phyloP scores from a whole-genome alignment of 2,329 filamentous ascomycete species.

The Tetracladium maxilliforme region DNA sequence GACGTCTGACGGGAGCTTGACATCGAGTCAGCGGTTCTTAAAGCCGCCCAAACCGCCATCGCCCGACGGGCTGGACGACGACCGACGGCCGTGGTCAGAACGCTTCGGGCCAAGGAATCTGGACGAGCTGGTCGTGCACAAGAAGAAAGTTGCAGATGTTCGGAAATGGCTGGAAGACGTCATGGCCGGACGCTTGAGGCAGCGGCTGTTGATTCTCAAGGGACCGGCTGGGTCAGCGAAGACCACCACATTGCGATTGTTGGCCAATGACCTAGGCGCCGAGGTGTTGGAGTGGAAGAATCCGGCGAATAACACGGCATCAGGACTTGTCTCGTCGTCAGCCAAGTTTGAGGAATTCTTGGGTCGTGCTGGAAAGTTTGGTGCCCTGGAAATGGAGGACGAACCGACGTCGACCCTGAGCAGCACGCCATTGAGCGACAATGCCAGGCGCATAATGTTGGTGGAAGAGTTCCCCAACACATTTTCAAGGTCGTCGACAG shows the following conservation, averaged over 20 bases:
- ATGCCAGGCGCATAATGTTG: slow-evolving; percentile 44
- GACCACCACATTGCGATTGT: slow-evolving; percentile 68
- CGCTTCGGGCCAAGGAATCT: slow-evolving; percentile 62
- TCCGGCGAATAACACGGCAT: slow-evolving; percentile 45
- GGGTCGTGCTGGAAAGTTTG: slow-evolving; percentile 65
- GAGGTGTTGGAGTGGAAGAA: slow-evolving; percentile 87
- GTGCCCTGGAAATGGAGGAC: slow-evolving; percentile 34
- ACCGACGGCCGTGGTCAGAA: slow-evolving; percentile 73
- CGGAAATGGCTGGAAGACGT: slow-evolving; percentile 68
- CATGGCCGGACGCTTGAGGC: slow-evolving; percentile 44
- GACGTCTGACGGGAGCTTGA: slow-evolving; percentile 9
- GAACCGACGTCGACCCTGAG: slow-evolving; percentile 12
- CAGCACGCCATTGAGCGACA: slow-evolving; percentile 10
- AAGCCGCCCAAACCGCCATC: slow-evolving; percentile 20
- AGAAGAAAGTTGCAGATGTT: slow-evolving; percentile 83
- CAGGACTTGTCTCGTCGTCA: slow-evolving; percentile 54
- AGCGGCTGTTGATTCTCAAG: slow-evolving; percentile 72
- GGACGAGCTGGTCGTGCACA: slow-evolving; percentile 84
- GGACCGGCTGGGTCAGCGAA: slow-evolving; percentile 87
- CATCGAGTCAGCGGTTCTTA: slow-evolving; percentile 35
- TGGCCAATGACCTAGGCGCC: slow-evolving; percentile 64
- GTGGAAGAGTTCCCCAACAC: slow-evolving; percentile 76
- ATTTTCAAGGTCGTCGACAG: slow-evolving; percentile 48
- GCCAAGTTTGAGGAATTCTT: slow-evolving; percentile 89
- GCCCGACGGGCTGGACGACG: slow-evolving; percentile 24